phyloP scores from a whole-genome alignment of 2,329 filamentous ascomycete species.

The Alternaria consortialis region DNA sequence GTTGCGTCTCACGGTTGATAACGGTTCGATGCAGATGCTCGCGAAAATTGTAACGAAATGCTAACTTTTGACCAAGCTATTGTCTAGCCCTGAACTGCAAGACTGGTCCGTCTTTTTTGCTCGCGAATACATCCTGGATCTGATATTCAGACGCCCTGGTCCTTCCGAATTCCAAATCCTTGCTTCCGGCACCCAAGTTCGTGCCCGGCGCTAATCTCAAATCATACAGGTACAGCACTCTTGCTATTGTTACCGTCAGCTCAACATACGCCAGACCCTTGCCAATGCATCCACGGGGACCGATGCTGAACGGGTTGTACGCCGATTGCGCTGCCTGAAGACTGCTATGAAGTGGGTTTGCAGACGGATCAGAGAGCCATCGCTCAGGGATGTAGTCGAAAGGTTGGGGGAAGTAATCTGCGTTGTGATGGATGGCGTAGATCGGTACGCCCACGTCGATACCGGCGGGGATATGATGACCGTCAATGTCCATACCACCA shows the following conservation, averaged over 20 bases:
- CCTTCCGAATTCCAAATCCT: constrained; percentile 45
- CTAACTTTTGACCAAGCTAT: background rate
- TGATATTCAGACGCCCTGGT: constrained; percentile 67
- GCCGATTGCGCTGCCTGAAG: constrained; percentile 66
- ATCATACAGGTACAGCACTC: constrained; percentile 70
- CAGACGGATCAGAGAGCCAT: constrained; percentile 45
- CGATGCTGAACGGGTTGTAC: constrained; percentile 78
- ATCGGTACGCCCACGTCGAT: constrained; percentile 50
- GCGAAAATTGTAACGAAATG: background rate
- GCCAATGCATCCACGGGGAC: constrained; percentile 75
- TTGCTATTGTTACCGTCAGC: constrained; percentile 69
- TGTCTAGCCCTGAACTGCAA: constrained; percentile 60
- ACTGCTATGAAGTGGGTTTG: constrained; percentile 41
- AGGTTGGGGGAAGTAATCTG: constrained; percentile 49
- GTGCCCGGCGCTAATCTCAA: constrained; percentile 53
- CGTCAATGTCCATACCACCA: constrained; percentile 51
- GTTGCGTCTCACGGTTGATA: background rate
- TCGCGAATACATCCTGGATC: constrained; percentile 76
- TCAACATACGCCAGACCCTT: constrained; percentile 75
- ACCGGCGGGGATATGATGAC: constrained; percentile 47
- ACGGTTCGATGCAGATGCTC: accelerated
- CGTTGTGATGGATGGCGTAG: constrained; percentile 52
- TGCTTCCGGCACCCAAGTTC: constrained; percentile 41
- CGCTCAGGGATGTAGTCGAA: constrained; percentile 51
- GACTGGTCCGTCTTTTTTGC: constrained; percentile 74